Conservation (phyloP, 352 stramenopile species). For the Phytophthora lateralis region DNA sequence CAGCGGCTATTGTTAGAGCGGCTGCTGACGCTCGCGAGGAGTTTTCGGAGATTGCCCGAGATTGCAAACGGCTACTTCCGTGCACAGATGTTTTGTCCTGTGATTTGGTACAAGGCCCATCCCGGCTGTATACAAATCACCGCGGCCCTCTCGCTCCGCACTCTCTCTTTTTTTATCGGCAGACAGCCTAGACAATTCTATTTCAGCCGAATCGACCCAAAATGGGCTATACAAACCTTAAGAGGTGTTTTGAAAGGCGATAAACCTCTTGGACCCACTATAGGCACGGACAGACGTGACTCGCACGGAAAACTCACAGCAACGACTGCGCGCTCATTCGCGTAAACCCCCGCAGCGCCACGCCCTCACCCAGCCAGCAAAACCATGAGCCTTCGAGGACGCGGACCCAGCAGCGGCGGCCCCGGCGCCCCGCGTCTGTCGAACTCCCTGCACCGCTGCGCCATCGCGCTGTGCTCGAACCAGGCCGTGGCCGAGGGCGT, state of each 20-base stretch:
- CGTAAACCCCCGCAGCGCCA: conserved; percentile 12
- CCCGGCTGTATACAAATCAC: not conserved
- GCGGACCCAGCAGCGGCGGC: conserved; percentile 14
- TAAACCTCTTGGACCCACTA: too few relatives aligned
- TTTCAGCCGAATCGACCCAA: conserved; percentile 20
- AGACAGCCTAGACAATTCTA: conserved; percentile 21
- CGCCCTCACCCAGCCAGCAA: not conserved
- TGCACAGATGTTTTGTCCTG: not conserved
- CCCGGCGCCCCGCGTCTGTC: conserved; percentile 29
- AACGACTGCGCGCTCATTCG: conserved; percentile 6
- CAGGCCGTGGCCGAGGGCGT: conserved; percentile 76
- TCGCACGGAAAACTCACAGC: too few relatives aligned
- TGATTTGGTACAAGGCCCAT: conserved; percentile 7
- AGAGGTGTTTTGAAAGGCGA: too few relatives aligned
- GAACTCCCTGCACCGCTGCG: conserved; percentile 78
- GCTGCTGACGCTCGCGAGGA: too few relatives aligned
- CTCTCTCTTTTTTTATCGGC: conserved; percentile 28
- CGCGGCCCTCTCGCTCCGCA: conserved; percentile 18
- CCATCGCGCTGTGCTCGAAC: conserved; percentile 79
- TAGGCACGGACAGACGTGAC: too few relatives aligned
- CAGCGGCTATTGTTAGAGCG: too few relatives aligned
- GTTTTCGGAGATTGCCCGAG: too few relatives aligned
- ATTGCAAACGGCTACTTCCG: not conserved
- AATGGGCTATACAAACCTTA: too few relatives aligned
- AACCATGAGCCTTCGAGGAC: conserved; percentile 34